A percentile compares a stretch with the other conserved stretches of the same genome.
These are phyloP conservation scores for Trypethelium eluteriae DNA, from an alignment of 495 filamentous ascomycete species.

Conservation along the genomic window DNA sequence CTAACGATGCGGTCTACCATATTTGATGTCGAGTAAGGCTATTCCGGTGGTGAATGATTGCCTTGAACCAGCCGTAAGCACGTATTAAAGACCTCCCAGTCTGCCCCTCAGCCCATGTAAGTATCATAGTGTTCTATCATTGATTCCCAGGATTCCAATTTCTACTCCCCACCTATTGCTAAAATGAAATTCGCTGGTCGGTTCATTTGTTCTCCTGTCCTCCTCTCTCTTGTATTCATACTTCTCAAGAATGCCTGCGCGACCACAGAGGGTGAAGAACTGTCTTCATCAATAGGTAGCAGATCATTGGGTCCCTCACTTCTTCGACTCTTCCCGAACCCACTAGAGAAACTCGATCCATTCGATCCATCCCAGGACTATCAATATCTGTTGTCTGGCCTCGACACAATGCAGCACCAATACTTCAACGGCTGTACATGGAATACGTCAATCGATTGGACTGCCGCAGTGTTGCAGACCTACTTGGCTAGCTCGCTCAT, in stretches of 20 bases:
- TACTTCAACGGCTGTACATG: constrained; percentile 11
- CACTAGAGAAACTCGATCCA: not conserved
- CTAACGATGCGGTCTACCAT: not conserved
- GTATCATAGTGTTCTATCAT: not conserved
- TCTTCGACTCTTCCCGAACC: not conserved
- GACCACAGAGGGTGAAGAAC: not conserved
- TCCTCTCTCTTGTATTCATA: not conserved
- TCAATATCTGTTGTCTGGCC: not conserved
- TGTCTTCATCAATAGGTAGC: not conserved
- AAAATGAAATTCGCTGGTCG: not conserved
- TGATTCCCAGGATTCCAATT: not conserved
- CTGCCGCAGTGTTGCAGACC: not conserved
- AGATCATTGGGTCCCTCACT: not conserved
- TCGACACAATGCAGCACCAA: constrained; percentile 4
- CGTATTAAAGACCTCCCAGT: not conserved
- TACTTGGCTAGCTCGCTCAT: not conserved
- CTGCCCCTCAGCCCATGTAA: not conserved
- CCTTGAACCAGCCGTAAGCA: not conserved
- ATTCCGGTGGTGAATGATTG: not conserved
- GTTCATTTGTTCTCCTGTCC: not conserved
- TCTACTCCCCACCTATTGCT: not conserved
- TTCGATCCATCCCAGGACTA: not conserved
- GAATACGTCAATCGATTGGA: not conserved
- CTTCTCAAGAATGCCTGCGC: not conserved
- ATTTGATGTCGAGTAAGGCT: not conserved